A percentile compares a stretch with the other conserved stretches of the same genome.
phyloP scores from a whole-genome alignment of 106 monocot species.

The Phalaenopsis aphrodite region DNA sequence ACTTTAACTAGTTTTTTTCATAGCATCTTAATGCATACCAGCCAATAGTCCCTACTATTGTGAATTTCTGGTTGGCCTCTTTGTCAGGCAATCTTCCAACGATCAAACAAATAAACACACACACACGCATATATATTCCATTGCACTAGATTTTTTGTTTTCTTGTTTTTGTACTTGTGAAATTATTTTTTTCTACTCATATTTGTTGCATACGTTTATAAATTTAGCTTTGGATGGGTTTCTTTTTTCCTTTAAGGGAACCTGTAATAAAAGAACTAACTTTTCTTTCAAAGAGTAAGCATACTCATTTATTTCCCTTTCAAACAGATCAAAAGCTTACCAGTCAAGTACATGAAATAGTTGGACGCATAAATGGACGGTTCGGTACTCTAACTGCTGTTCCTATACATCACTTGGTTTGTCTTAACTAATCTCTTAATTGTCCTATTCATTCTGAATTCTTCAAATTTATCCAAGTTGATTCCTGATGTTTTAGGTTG shows the following conservation, averaged over 20 bases:
- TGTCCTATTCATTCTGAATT: not conserved
- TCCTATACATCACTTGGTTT: slow-evolving; percentile 93
- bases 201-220: not conserved
- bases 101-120: too few relatives aligned
- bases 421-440: slow-evolving; percentile 11
- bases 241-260: not conserved
- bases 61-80: too few relatives aligned
- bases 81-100: too few relatives aligned
- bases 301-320: not conserved
- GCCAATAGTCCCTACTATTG: too few relatives aligned
- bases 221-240: not conserved
- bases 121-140: too few relatives aligned
- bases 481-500: too few relatives aligned
- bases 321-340: slow-evolving; percentile 94
- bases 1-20: too few relatives aligned
- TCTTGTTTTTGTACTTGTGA: too few relatives aligned
- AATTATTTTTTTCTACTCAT: not conserved
- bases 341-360: slow-evolving; percentile 99
- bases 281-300: not conserved
- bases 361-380: slow-evolving; percentile 95
- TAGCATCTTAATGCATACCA: too few relatives aligned
- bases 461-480: too few relatives aligned
- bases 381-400: slow-evolving; percentile 95
- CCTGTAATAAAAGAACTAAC: not conserved
- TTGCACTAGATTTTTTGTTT: too few relatives aligned